Evolutionary conservation across 495 filamentous ascomycete genomes (phyloP).

Genomic region (Xylaria cubensis): DNA sequence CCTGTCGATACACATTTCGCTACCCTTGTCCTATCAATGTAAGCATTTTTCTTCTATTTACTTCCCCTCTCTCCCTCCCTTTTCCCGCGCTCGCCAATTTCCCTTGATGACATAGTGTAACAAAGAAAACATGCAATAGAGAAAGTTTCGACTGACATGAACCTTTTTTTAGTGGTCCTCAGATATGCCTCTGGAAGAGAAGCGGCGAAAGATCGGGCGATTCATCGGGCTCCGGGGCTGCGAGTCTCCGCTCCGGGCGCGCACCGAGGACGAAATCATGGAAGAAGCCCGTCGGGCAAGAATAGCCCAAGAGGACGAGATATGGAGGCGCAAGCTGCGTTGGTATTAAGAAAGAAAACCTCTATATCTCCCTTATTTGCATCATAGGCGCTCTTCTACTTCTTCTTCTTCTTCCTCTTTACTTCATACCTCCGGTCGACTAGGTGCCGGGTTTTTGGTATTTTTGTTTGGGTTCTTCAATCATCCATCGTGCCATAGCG

Average conservation of each 20-base stretch:
- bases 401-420: not conserved
- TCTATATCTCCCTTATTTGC: no score
- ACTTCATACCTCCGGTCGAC: not conserved
- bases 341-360: constrained; percentile 40
- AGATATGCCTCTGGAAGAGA: constrained; percentile 58
- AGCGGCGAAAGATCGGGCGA: constrained; percentile 65
- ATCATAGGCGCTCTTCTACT: not conserved
- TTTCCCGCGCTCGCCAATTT: not conserved
- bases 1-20: constrained; percentile 54
- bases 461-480: not conserved
- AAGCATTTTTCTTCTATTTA: constrained; percentile 8
- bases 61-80: not conserved
- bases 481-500: constrained; percentile 6
- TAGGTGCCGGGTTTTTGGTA: not conserved
- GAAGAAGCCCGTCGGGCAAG: constrained; percentile 45
- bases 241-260: constrained; percentile 53
- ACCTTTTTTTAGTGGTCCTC: constrained; percentile 36
- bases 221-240: constrained; percentile 73
- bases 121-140: not conserved
- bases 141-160: not conserved
- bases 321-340: constrained; percentile 50
- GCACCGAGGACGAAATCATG: constrained; percentile 48
- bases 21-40: constrained; percentile 66
- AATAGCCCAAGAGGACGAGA: constrained; percentile 45
- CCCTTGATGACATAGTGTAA: not conserved